phyloP scores from a whole-genome alignment of 2,329 filamentous ascomycete species.

The Chrysoporthe cubensis region DNA sequence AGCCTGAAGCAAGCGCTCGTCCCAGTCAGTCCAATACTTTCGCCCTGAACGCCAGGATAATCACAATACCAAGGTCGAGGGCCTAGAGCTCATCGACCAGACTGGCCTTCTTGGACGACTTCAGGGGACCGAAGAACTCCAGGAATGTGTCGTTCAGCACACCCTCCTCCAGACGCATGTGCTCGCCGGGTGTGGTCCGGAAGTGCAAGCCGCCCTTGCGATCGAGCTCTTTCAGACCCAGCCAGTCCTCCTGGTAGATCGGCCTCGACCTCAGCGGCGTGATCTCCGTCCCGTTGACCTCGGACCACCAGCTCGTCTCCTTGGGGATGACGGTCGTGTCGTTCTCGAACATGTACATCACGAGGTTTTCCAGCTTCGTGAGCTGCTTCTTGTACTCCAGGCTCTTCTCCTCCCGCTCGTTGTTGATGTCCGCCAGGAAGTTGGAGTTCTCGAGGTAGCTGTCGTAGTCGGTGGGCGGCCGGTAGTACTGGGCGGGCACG shows the following conservation, averaged over 20 bases:
- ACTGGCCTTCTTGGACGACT: conserved; percentile 36
- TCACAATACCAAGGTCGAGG: background rate
- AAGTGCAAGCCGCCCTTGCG: conserved; percentile 79
- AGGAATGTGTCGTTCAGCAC: conserved; percentile 68
- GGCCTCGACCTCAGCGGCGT: conserved; percentile 69
- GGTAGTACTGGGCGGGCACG: conserved; percentile 95
- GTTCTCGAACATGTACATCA: conserved; percentile 87
- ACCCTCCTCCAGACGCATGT: conserved; percentile 79
- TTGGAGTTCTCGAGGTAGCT: conserved; percentile 80
- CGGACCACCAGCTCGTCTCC: conserved; percentile 88
- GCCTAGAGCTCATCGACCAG: conserved; percentile 24
- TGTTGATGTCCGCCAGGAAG: conserved; percentile 95
- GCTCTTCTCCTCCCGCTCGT: conserved; percentile 81
- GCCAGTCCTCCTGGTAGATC: conserved; percentile 91
- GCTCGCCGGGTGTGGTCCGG: conserved; percentile 70
- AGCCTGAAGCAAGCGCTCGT: background rate
- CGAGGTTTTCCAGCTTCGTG: conserved; percentile 72
- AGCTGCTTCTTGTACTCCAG: conserved; percentile 73
- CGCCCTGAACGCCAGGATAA: background rate
- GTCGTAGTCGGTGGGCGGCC: conserved; percentile 69
- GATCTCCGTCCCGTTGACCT: conserved; percentile 74
- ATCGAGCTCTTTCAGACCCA: conserved; percentile 81
- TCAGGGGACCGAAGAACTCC: conserved; percentile 65
- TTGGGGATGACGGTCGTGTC: conserved; percentile 88
- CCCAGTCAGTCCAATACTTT: background rate